A percentile compares a stretch with the other conserved stretches of the same genome.
Conservation (phyloP, 176 grass and related monocot species). For the Cenchrus purpureus region DNA sequence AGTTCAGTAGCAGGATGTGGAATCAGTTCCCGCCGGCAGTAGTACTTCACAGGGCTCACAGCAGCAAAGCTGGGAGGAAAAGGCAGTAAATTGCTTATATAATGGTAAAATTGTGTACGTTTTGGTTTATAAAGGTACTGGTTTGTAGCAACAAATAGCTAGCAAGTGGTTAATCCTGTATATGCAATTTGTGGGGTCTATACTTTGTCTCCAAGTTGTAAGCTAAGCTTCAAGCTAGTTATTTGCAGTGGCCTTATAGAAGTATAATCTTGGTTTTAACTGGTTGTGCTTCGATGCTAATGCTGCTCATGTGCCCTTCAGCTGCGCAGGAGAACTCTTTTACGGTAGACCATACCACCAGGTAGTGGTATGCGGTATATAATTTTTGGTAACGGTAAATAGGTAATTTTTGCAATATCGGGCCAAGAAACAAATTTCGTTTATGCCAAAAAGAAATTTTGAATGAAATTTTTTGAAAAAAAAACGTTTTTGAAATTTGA, state of each 20-base stretch:
- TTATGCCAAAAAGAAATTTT: too few species aligned
- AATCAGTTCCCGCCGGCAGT: not conserved
- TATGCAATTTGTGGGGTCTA: not conserved
- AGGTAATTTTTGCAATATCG: too few species aligned
- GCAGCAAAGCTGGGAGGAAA: not conserved
- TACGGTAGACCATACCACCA: too few species aligned
- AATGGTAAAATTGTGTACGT: not conserved
- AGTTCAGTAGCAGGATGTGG: not conserved
- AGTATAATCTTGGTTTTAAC: not conserved
- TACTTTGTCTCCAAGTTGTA: not conserved
- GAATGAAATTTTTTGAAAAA: too few species aligned
- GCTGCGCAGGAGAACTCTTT: too few species aligned
- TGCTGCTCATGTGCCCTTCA: not conserved
- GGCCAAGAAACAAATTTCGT: too few species aligned
- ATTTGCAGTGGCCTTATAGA: not conserved
- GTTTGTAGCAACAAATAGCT: conserved; percentile 1
- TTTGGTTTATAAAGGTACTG: conserved; percentile 4
- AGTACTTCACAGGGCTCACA: conserved; percentile 1
- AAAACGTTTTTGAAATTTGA: too few species aligned
- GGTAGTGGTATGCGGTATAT: too few species aligned
- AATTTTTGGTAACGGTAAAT: too few species aligned
- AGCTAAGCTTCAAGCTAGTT: not conserved
- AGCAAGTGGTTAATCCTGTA: not conserved
- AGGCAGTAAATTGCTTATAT: not conserved
- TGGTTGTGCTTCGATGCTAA: not conserved